Conservation (phyloP, 805 yeast genomes). For the Metschnikowia aberdeeniae region DNA sequence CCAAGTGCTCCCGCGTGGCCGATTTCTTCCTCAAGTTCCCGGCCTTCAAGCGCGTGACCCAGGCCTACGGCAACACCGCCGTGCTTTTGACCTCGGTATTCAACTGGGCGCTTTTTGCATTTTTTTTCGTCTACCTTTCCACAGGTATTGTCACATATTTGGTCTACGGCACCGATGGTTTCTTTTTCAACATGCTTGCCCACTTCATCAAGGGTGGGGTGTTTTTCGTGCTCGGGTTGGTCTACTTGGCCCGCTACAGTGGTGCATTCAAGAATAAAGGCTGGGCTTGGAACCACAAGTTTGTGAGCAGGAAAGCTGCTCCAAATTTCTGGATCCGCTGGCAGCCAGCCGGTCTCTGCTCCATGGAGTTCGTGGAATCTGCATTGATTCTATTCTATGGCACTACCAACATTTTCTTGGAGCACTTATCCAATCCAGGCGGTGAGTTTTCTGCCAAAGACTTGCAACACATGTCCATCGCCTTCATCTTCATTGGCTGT, state of each 20-base stretch:
- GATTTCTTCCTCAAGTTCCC: slow-evolving; percentile 13
- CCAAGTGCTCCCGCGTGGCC: slow-evolving; percentile 8
- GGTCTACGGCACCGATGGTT: slow-evolving; percentile 60
- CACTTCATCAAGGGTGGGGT: slow-evolving; percentile 97
- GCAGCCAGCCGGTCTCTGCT: slow-evolving; percentile 48
- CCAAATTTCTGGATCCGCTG: slow-evolving; percentile 30
- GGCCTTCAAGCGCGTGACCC: slow-evolving; percentile 11
- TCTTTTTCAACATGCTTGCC: slow-evolving; percentile 80
- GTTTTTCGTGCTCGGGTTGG: slow-evolving; percentile 68
- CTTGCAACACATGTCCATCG: slow-evolving; percentile 85
- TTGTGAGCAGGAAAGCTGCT: slow-evolving; percentile 20
- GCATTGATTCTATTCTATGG: slow-evolving; percentile 85
- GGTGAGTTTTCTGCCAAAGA: slow-evolving; percentile 90
- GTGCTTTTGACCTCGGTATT: slow-evolving; percentile 20
- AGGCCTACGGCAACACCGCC: slow-evolving; percentile 21
- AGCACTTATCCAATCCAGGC: slow-evolving; percentile 65
- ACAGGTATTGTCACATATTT: slow-evolving; percentile 63
- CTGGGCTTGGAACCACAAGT: slow-evolving; percentile 80
- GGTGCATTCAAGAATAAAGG: slow-evolving; percentile 77
- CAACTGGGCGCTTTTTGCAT: slow-evolving; percentile 64
- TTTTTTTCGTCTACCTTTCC: slow-evolving; percentile 54
- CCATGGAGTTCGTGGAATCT: slow-evolving; percentile 85
- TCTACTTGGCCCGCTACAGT: slow-evolving; percentile 81
- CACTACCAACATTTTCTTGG: slow-evolving; percentile 81
- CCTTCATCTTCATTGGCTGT: slow-evolving; percentile 86